Base-by-base conservation (phyloP, 2,329 filamentous ascomycete genomes). In the Colletotrichum melonis region DNA sequence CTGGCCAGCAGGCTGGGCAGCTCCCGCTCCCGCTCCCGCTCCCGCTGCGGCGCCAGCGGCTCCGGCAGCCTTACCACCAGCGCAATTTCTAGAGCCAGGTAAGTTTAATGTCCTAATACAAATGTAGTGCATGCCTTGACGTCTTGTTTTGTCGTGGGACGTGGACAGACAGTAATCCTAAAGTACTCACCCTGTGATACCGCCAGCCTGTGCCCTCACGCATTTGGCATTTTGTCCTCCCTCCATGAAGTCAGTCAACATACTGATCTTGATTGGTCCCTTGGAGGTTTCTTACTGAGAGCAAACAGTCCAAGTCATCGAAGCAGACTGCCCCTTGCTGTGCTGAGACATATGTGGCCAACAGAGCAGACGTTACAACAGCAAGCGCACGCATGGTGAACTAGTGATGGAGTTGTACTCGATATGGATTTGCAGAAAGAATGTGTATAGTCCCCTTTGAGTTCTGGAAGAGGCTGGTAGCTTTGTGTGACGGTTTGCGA, bases 161-260 rank as follows among this genome's bases (percentile, higher is more conserved):
- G 9, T n/a, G 42, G 19, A 4, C 8, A 49, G 19, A n/a, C 9
- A 4, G 19, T 49, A 5, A 46, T 11, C 4, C 3, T 11, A 12
- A 35, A 35, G 32, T 35, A 49, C 70, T 16, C 35, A 73, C 70
- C 70, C 70, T 5, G 66, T 58, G 12, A 73, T 32, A 22, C 59
- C 70, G 5, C 66, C 66, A 12, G 66, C 66, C 26, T 73, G 70
- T 46, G 70, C 70, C 19, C 70, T 73, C 8, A 64, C 46, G 16
- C 70, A 73, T 28, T 73, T 73, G 24, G 70, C 70, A 60, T 73
- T 73, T 35, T 69, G 65, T 12, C 60, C 66, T 5, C 66, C 66
- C 66, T 69, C n/a, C 2, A 2, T 7, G 8, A 42, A 6, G 2
- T 11, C 7, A 28, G 66, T 69, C 16, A 73, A 55, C 24, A 12